Evolutionary conservation across 495 filamentous ascomycete species (phyloP), one percentile per base, ranked within the genome.

Genomic region (Podospora australis): DNA sequence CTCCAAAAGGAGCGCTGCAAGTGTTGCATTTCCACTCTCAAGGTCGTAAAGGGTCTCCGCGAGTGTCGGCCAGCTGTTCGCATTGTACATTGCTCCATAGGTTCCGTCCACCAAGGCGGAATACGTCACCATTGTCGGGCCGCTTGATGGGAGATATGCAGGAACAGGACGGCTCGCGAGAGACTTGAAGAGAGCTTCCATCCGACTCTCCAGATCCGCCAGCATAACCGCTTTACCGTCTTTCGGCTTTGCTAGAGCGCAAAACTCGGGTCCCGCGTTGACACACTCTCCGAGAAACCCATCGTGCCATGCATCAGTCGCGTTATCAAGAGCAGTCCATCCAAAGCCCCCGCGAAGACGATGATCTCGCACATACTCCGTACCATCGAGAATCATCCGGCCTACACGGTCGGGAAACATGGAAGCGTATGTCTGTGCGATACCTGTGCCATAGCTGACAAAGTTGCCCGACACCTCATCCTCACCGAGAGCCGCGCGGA

Each of bases 361-460:
- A 48, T 77, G 74, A 44, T 76, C 70, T 39, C 65, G 66, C 3
- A 75, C 68, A 40, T 77, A 73, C 42, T 74, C 73, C 4, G 71
- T 71, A 16, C 71, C 73, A 41, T 78, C 73, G 2, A 78, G 55
- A 17, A 76, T 67, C 36, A 74, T 54, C 8, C 72, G 64, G 13
- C 70, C 74, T 3, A 70, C 70, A 41, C 63, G 68, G 48, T 63
- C 57, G 7, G 72, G 72, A 25, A 73, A 75, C 69, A 71, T 72
- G 29, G 64, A 60, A 32, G 63, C 71, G 55, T 73, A 77, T 11
- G 65, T 87, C 59, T 78, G 68, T 0, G 82, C 83, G 3, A 87
- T 74, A 4, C 81, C 63, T 1, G 81, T 83, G 3, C 83, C 84
- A 54, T 87, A 87, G n/a, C 78, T 82, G 13, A 84, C 75, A 8